phyloP scores from a whole-genome alignment of 2,329 filamentous ascomycete species.

The Truncatella angustata region DNA sequence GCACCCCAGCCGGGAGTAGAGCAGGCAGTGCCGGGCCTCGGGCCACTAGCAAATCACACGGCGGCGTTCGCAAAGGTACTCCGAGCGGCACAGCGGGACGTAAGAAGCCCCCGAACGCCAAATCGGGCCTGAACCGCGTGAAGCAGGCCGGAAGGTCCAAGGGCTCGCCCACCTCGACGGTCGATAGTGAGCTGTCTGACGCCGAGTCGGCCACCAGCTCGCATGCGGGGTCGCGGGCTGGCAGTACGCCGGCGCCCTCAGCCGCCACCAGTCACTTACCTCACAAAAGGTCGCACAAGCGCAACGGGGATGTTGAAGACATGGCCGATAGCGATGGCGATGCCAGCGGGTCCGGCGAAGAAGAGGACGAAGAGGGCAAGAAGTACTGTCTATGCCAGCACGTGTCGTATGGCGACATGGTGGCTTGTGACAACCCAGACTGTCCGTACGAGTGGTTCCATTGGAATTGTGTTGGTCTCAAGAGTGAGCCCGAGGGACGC shows the following conservation, averaged over 20 bases:
- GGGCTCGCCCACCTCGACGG: constrained; percentile 61
- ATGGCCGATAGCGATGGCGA: constrained; percentile 35
- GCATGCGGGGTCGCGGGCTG: constrained; percentile 42
- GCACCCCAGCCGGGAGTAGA: constrained; percentile 34
- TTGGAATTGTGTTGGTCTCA: constrained; percentile 71
- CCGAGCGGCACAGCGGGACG: constrained; percentile 27
- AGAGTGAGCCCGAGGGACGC: constrained; percentile 64
- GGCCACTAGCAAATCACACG: constrained; percentile 43
- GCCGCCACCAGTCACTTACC: constrained; percentile 10
- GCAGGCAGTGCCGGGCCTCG: constrained; percentile 62
- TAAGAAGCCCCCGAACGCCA: constrained; percentile 38
- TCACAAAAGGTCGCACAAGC: constrained; percentile 13
- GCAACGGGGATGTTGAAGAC: constrained; percentile 18
- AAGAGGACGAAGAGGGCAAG: constrained; percentile 71
- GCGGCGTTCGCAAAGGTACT: constrained; percentile 42
- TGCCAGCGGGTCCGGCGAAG: constrained; percentile 50
- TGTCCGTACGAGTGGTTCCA: constrained; percentile 88
- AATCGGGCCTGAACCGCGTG: constrained; percentile 62
- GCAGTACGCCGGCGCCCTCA: constrained; percentile 28
- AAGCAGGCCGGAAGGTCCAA: constrained; percentile 55
- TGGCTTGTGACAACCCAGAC: constrained; percentile 80
- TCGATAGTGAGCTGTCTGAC: constrained; percentile 64
- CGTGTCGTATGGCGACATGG: constrained; percentile 84
- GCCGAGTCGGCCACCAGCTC: constrained; percentile 54
- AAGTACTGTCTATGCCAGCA: constrained; percentile 84